Evolutionary conservation across 2,329 filamentous ascomycete species (phyloP).

Genomic region (Phoma sp.): DNA sequence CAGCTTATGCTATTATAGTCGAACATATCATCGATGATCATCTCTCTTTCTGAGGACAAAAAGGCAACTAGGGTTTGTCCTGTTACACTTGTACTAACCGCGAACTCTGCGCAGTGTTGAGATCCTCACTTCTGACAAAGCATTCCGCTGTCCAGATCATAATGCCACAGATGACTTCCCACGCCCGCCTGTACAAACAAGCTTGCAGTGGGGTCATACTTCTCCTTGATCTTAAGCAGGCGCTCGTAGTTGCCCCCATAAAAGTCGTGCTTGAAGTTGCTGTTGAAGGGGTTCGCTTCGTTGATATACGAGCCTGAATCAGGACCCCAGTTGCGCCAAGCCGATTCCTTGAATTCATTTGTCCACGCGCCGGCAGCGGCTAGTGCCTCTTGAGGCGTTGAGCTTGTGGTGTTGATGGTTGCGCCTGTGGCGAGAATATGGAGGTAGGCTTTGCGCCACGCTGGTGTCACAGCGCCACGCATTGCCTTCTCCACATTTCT

Average conservation of each 20-base stretch:
- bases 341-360: slow-evolving; percentile 23
- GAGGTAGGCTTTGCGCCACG: slow-evolving; percentile 46
- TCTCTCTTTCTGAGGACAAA: too few species aligned
- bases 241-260: slow-evolving; percentile 19
- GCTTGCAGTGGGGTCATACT: slow-evolving; percentile 23
- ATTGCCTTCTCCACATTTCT: slow-evolving; percentile 19
- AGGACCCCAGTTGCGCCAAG: slow-evolving; percentile 28
- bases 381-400: slow-evolving; percentile 20
- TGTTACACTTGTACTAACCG: too few species aligned
- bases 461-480: slow-evolving; percentile 40
- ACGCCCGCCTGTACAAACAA: slow-evolving; percentile 32
- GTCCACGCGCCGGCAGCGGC: slow-evolving; percentile 21
- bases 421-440: slow-evolving; percentile 40
- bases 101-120: too few species aligned
- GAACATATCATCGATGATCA: too few species aligned
- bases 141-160: slow-evolving; percentile 30
- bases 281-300: slow-evolving; percentile 24
- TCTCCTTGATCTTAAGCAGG: slow-evolving; percentile 17
- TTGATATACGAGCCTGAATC: slow-evolving; percentile 28
- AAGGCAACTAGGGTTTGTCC: too few species aligned
- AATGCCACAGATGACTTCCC: slow-evolving; percentile 31
- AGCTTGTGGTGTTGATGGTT: neutral
- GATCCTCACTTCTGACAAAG: too few species aligned
- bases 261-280: slow-evolving; percentile 21
- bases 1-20: too few species aligned